Evolutionary conservation across 768 basidiomycete genomes (phyloP).

Genomic region (Pholiota molesta): DNA sequence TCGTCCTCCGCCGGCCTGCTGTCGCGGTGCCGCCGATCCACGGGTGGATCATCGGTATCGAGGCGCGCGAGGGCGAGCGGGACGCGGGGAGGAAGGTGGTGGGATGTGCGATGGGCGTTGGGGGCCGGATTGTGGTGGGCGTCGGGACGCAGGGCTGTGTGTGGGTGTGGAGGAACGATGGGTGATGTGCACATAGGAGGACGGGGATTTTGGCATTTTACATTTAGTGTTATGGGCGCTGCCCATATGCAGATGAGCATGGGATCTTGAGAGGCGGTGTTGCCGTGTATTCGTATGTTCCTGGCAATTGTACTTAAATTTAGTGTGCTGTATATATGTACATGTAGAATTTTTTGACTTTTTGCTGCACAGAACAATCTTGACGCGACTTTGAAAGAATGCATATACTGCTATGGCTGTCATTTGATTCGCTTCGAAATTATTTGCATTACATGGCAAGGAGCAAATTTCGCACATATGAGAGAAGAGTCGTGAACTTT

Average conservation of each 20-base stretch:
- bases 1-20: background rate
- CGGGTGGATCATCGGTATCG: conserved; percentile 26
- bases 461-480: too few species aligned
- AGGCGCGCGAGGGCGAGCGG: conserved; percentile 1
- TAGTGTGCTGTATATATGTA: background rate
- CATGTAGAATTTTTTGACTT: background rate
- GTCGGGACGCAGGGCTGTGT: conserved; percentile 41
- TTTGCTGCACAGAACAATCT: too few species aligned
- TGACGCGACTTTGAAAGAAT: too few species aligned
- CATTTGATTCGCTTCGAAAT: too few species aligned
- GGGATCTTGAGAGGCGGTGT: too few species aligned
- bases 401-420: too few species aligned
- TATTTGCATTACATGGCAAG: too few species aligned
- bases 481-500: too few species aligned
- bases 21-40: conserved; percentile 10
- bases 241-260: too few species aligned
- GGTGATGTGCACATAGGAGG: background rate
- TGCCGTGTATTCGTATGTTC: background rate
- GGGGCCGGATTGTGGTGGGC: conserved; percentile 43
- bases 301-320: background rate
- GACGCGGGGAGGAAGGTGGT: conserved; percentile 31
- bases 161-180: conserved; percentile 41
- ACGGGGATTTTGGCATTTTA: too few species aligned
- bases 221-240: too few species aligned
- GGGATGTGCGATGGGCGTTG: conserved; percentile 44